Evolutionary conservation across 2,329 filamentous ascomycete genomes (phyloP).

Genomic region (Penicillium hordei): DNA sequence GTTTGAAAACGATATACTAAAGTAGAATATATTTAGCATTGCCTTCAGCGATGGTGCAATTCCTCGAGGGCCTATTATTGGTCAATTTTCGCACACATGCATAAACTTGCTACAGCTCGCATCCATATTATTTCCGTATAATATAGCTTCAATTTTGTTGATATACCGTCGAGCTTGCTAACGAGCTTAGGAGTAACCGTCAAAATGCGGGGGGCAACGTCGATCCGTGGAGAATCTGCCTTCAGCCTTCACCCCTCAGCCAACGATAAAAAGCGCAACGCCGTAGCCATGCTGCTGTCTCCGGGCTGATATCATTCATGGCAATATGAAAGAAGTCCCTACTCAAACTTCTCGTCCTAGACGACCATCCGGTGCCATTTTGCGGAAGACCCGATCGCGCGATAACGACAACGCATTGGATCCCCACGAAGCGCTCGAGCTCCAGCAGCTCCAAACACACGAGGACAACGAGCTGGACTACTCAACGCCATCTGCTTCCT

Average conservation of each 20-base stretch:
- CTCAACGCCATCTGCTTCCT: constrained; percentile 34
- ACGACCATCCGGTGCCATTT: neutral
- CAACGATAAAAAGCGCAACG: neutral
- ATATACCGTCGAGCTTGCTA: neutral
- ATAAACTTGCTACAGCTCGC: neutral
- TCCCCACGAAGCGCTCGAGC: constrained; percentile 27
- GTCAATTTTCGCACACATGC: neutral
- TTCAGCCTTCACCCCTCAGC: neutral
- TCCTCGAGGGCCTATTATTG: neutral
- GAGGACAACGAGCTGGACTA: constrained; percentile 25
- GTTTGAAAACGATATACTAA: too few relatives aligned
- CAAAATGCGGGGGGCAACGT: constrained; percentile 3
- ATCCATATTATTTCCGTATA: neutral
- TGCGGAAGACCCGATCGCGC: constrained; percentile 9
- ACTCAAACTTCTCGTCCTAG: neutral
- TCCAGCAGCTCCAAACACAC: constrained; percentile 33
- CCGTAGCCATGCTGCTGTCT: neutral
- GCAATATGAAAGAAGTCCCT: neutral
- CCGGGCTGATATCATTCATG: neutral
- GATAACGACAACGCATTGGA: neutral
- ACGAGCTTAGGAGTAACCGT: neutral
- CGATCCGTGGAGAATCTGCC: neutral
- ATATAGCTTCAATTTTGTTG: neutral
- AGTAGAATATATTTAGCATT: neutral
- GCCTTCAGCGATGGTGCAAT: neutral